These are phyloP conservation scores for Vachellia pachyceras DNA, from an alignment of 306 rosid species.

Conservation along the genomic window DNA sequence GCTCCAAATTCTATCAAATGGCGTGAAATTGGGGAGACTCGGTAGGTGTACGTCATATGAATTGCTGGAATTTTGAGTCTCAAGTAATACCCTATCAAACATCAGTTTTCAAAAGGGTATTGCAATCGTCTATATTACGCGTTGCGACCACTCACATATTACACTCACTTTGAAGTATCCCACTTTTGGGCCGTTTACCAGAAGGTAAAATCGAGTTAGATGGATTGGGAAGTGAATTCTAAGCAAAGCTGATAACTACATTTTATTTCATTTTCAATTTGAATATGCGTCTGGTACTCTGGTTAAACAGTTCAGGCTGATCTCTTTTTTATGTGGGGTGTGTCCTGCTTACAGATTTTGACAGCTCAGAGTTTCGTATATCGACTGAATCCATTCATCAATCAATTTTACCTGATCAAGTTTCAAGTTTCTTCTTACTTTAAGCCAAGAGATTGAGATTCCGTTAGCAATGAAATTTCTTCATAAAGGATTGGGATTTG, in stretches of 20 bases:
- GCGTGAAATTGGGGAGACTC: conserved; percentile 60
- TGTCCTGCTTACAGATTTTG: conserved; percentile 37
- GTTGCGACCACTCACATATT: conserved; percentile 28
- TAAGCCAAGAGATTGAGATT: conserved; percentile 8
- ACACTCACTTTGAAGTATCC: conserved; percentile 1
- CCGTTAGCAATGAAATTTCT: not conserved
- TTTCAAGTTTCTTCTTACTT: conserved; percentile 24
- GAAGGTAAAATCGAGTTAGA: conserved; percentile 45
- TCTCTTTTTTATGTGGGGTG: conserved; percentile 3
- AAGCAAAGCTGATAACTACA: conserved; percentile 59
- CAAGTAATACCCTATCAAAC: conserved; percentile 38
- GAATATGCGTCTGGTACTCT: conserved; percentile 13
- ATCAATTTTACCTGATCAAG: conserved; percentile 12
- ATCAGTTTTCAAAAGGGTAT: conserved; percentile 13
- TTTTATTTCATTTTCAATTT: conserved; percentile 37
- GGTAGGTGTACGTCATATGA: conserved; percentile 48
- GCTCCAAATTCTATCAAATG: conserved; percentile 27
- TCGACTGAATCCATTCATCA: conserved; percentile 18
- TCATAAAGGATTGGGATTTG: conserved; percentile 19
- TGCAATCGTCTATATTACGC: conserved; percentile 2
- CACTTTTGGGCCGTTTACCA: conserved; percentile 26
- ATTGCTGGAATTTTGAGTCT: conserved; percentile 50
- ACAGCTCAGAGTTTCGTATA: conserved; percentile 19
- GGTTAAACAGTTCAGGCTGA: conserved; percentile 29
- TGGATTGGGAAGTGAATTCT: conserved; percentile 60